Conservation (phyloP, 345 rosid species). For the Salix dunnii region DNA sequence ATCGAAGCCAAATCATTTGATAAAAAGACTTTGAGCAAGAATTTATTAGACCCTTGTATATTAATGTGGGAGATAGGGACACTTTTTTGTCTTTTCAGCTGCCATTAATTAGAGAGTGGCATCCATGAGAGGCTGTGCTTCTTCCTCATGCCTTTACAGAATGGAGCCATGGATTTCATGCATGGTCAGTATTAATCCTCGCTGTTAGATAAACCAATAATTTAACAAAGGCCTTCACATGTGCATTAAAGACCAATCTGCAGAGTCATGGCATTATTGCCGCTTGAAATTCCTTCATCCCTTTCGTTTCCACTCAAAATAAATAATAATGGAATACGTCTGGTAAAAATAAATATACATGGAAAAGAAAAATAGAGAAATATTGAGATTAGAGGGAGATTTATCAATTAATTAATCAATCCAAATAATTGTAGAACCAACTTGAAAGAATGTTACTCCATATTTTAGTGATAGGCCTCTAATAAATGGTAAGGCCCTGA, state of each 20-base stretch:
- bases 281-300: constrained; percentile 6
- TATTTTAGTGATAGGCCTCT: not conserved
- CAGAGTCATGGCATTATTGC: constrained; percentile 13
- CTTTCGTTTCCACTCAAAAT: too few species aligned
- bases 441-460: not conserved
- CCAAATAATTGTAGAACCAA: not conserved
- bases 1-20: not conserved
- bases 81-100: not conserved
- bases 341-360: not conserved
- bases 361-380: not conserved
- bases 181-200: constrained; percentile 7
- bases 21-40: constrained; percentile 1
- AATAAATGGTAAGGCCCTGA: too few species aligned
- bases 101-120: not conserved
- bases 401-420: too few species aligned
- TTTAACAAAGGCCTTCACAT: constrained; percentile 28
- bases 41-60: constrained; percentile 7
- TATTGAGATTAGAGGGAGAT: too few species aligned
- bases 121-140: constrained; percentile 29
- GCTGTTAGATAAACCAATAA: constrained; percentile 5
- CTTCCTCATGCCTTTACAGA: constrained; percentile 32
- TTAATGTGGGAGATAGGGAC: constrained; percentile 5
- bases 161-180: not conserved
- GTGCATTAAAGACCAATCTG: constrained; percentile 30
- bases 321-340: not conserved